Evolutionary conservation across 106 monocot species (phyloP), one percentile per base, ranked within the genome.

Genomic region (Hemerocallis citrina): DNA sequence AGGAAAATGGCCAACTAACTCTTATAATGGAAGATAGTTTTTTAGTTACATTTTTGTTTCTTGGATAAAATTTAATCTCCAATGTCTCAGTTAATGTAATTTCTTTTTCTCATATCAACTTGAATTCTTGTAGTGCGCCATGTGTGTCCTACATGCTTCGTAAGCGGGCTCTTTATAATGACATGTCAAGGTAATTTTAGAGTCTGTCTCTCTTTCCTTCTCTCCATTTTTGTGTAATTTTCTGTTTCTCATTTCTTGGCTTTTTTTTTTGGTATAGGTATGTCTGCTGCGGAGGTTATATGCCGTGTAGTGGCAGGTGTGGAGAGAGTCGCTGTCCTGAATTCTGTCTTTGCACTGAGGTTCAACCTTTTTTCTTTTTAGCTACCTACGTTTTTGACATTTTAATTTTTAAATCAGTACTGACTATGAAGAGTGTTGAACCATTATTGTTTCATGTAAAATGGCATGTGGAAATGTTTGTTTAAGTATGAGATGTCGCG

Each of bases 281-380:
- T 64, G 73, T 69, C 19, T 95, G 95, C 41, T 95, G 95, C 79
- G 95, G 90, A 74, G 95, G 95, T 21, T 90, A 95, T 70, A 23
- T 90, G 8, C 95, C 95, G 65, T 95, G 95, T 41, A 90, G 95
- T 74, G 95, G 95, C 14, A 86, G 34, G 57, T 90, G 95, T 60
- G 95, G 95, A 31, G 95, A 95, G 52, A 83, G 81, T 15, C 60
- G 49, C 35, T 95, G 95, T 39, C 95, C 95, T 31, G 95, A 95
- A 42, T 48, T 95, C 16, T 95, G 95, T 51, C 90, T 95, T 64
- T 75, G 75, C 59, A 87, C 90, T 27, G 95, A 95, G 90, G 95
- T 95, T 68, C 28, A 9, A 57, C 25, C 23, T 43, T 55, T 47
- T 11, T 21, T 4, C 41, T 7, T 46, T 31, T 19, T 11, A 23